Conservation (phyloP, 176 grass and related monocot species). For the Paspalum notatum region DNA sequence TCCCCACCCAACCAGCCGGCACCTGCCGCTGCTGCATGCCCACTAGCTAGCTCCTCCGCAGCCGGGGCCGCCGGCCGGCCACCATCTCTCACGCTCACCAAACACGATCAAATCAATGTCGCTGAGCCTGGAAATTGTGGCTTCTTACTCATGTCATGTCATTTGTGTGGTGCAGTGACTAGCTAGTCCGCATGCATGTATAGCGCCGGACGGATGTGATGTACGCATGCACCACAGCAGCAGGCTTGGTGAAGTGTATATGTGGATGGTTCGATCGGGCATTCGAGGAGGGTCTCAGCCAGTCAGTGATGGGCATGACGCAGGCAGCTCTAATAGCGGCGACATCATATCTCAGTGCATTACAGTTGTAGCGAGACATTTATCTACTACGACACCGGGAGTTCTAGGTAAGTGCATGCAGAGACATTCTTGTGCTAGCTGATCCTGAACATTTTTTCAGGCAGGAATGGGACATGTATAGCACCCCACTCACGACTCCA, state of each 20-base stretch:
- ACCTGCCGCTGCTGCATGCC: background rate
- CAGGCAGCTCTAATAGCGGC: background rate
- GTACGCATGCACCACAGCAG: too few species aligned
- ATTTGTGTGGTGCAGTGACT: background rate
- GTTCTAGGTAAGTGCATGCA: background rate
- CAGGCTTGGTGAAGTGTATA: background rate
- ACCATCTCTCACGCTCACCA: conserved; percentile 1
- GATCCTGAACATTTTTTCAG: background rate
- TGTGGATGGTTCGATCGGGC: background rate
- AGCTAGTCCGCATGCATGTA: background rate
- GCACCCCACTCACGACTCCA: background rate
- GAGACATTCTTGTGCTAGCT: too few species aligned
- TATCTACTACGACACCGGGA: background rate
- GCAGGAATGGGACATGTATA: background rate
- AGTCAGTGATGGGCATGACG: background rate
- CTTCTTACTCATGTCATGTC: background rate
- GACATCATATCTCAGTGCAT: background rate
- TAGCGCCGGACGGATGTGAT: background rate
- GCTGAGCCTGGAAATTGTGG: background rate
- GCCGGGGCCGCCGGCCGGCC: background rate
- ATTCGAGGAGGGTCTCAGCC: background rate
- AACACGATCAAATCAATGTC: background rate
- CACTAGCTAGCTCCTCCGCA: background rate
- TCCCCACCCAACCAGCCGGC: background rate
- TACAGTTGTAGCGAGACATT: background rate